A percentile compares a stretch with the other conserved stretches of the same genome.
phyloP scores from a whole-genome alignment of 192 early-diverging fungal species.

The Coemansia sp. region DNA sequence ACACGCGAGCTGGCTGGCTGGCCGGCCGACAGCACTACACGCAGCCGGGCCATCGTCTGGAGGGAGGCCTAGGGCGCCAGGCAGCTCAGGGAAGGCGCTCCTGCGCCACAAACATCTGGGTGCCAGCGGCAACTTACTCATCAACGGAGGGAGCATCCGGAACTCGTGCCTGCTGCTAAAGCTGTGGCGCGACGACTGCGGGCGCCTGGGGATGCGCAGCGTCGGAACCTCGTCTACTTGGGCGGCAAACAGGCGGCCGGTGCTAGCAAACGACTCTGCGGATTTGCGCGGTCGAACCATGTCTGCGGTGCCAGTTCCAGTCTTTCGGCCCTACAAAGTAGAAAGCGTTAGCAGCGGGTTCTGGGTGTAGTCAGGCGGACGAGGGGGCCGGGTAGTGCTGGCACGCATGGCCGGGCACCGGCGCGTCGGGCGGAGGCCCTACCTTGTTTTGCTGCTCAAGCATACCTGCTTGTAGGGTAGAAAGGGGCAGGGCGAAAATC shows the following conservation, averaged over 20 bases:
- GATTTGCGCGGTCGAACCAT: slow-evolving; percentile 46
- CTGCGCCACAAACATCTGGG: slow-evolving; percentile 15
- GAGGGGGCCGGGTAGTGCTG: too few species aligned
- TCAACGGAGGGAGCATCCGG: slow-evolving; percentile 37
- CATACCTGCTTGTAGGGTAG: slow-evolving; percentile 4
- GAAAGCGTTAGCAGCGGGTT: too few species aligned
- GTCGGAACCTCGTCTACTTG: slow-evolving; percentile 43
- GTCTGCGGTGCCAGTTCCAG: slow-evolving; percentile 19
- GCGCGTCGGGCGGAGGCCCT: too few species aligned
- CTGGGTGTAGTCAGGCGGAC: too few species aligned
- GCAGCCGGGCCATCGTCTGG: too few species aligned
- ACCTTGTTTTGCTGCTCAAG: slow-evolving; percentile 41
- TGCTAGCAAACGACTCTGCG: slow-evolving; percentile 27
- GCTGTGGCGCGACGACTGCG: slow-evolving; percentile 49
- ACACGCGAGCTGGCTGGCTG: too few species aligned
- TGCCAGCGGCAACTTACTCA: slow-evolving; percentile 21
- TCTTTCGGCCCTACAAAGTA: slow-evolving; percentile 32
- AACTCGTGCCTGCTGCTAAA: slow-evolving; percentile 43
- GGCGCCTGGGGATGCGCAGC: slow-evolving; percentile 34
- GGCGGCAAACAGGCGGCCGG: slow-evolving; percentile 28
- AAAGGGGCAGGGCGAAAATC: background rate
- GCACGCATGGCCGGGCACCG: too few species aligned
- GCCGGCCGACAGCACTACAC: too few species aligned
- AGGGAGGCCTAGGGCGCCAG: too few species aligned
- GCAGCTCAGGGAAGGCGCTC: too few species aligned